Evolutionary conservation across 768 basidiomycete genomes (phyloP), one percentile per base, ranked within the genome.

Genomic region (Porphyrellus cyaneotinctus): DNA sequence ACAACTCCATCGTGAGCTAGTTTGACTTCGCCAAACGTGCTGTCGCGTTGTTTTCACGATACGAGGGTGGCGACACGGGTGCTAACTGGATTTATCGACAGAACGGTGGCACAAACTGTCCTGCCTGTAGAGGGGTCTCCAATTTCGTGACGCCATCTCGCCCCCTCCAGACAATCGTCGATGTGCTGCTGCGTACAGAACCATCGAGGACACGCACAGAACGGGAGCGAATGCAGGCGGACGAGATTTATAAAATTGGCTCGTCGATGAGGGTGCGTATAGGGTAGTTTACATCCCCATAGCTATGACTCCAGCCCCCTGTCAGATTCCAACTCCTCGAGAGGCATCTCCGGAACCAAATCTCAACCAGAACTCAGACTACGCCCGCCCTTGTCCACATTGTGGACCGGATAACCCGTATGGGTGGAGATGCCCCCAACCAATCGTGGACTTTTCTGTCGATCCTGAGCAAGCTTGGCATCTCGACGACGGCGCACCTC

Each of bases 31-130:
- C 38, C 26, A 10, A 23, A 43, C 48, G 37, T 43, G 43, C 42
- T 35, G 11, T 31, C n/a, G 28, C 28, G 37, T 42, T 15, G 2
- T 37, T 42, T 37, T 51, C 11, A 7, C 24, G 18, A 28, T 22
- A 44, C 28, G 18, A 3, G 14, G 17, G 20, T 8, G 36, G 11
- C 15, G 31, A 35, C 17, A 33, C 9, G 31, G 39, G 20, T 39
- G 36, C 56, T 63, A 18, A 65, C 57, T 59, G 32, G 38, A 9
- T 45, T 52, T 51, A 37, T 56, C 52, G 41, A 14, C 59, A 92
- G 89, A 92, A 92, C 60, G 87, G 88, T 32, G 91, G 90, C 48
- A 85, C 86, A 18, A 88, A 82, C 60, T 93, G 91, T 64, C 91
- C 91, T 14, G 83, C 86, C 7, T 93, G 91, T 61, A 84, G 91